Percentiles rank a stretch among this genome's conserved stretches.
Evolutionary conservation across 1,284 basidiomycete genomes (phyloP).

Genomic region (Tremellales sp.): DNA sequence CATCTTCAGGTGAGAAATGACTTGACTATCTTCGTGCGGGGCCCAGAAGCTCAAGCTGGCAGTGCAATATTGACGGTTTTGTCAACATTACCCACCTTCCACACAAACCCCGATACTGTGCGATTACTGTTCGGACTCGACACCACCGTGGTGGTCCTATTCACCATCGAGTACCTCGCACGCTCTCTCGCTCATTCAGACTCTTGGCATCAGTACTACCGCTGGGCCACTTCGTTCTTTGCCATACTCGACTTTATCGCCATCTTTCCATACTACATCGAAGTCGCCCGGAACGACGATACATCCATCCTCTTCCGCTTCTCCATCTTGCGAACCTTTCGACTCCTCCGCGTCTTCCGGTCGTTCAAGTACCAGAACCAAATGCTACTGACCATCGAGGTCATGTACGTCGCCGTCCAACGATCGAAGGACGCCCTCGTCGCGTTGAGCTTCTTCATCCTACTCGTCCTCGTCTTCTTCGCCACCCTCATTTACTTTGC

Average conservation of each 20-base stretch:
- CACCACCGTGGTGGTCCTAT: conserved; percentile 71
- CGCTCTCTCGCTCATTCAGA: conserved; percentile 48
- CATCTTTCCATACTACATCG: conserved; percentile 81
- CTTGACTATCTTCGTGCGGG: too few species aligned
- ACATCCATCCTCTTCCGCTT: conserved; percentile 83
- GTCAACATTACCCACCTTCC: conserved; percentile 78
- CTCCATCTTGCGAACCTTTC: conserved; percentile 71
- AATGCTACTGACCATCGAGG: conserved; percentile 78
- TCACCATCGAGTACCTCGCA: conserved; percentile 63
- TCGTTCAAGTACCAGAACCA: conserved; percentile 66
- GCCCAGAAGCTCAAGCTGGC: background rate
- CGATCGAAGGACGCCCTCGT: conserved; percentile 79
- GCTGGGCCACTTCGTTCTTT: conserved; percentile 60
- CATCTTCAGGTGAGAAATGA: conserved; percentile 42
- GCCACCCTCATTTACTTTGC: conserved; percentile 82
- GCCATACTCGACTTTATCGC: conserved; percentile 77
- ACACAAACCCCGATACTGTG: conserved; percentile 58
- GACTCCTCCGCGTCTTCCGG: conserved; percentile 76
- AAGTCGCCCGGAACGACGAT: conserved; percentile 74
- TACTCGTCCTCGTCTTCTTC: conserved; percentile 78
- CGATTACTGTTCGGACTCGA: conserved; percentile 72
- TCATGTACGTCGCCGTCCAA: conserved; percentile 84
- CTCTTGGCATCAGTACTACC: conserved; percentile 44
- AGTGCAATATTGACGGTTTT: conserved; percentile 76
- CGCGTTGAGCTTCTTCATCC: conserved; percentile 81